Evolutionary conservation across 2,329 filamentous ascomycete species (phyloP).

Genomic region (Fusarium armeniacum): DNA sequence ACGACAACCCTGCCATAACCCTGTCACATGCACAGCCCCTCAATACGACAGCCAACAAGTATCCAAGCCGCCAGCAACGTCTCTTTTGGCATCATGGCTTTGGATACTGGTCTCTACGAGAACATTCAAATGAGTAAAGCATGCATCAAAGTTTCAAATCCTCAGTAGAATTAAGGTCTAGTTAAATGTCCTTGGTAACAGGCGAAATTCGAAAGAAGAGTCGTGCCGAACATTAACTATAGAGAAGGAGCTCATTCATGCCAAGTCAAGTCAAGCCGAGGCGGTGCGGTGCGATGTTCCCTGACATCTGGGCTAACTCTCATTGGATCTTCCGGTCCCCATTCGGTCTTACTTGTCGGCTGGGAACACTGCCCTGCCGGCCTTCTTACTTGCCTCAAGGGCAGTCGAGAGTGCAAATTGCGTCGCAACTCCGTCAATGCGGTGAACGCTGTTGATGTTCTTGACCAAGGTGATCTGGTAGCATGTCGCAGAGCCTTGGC

Average conservation of each 20-base stretch:
- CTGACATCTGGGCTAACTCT: not conserved
- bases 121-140: not conserved
- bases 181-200: not conserved
- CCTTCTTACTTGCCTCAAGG: conserved; percentile 14
- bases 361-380: not conserved
- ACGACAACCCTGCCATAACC: conserved; percentile 1
- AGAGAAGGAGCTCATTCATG: not conserved
- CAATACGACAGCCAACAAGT: not conserved
- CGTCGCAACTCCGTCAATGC: conserved; percentile 6
- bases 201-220: not conserved
- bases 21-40: conserved; percentile 1
- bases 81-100: not conserved
- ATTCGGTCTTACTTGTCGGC: not conserved
- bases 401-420: conserved; percentile 10
- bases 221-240: not conserved
- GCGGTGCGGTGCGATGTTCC: not conserved
- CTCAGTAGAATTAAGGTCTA: not conserved
- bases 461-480: conserved; percentile 14
- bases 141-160: not conserved
- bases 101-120: not conserved
- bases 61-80: not conserved
- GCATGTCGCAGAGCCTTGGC: conserved; percentile 11
- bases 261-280: not conserved
- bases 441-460: conserved; percentile 13
- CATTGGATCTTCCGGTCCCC: not conserved